phyloP scores from a whole-genome alignment of 1,284 basidiomycete genomes.

The Exsudoporus floridanus region DNA sequence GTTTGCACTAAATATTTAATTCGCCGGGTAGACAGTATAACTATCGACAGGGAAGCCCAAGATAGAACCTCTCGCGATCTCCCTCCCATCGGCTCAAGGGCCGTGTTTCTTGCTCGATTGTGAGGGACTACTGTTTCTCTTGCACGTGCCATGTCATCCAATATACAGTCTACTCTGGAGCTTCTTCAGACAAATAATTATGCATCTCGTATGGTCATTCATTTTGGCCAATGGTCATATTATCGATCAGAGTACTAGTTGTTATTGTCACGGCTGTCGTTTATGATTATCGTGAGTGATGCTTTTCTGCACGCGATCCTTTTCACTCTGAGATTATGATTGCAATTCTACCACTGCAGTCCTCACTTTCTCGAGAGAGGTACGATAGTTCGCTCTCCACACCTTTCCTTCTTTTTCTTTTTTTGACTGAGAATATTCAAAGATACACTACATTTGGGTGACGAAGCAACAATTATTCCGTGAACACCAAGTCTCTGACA shows the following conservation, averaged over 20 bases:
- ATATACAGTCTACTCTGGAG: not conserved
- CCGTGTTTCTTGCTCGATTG: not conserved
- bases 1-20: not conserved
- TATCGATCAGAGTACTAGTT: not conserved
- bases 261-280: not conserved
- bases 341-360: not conserved
- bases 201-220: not conserved
- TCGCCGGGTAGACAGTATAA: not conserved
- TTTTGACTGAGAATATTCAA: not conserved
- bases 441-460: not conserved
- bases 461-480: not conserved
- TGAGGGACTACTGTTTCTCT: not conserved
- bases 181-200: not conserved
- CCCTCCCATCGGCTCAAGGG: too few relatives aligned
- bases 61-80: not conserved
- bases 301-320: too few relatives aligned
- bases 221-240: not conserved
- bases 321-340: too few relatives aligned
- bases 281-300: conserved; percentile 20
- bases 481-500: not conserved
- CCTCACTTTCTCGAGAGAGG: conserved; percentile 12
- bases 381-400: not conserved
- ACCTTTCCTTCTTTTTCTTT: too few relatives aligned
- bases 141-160: conserved; percentile 2
- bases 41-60: not conserved